Evolutionary conservation across 2,329 filamentous ascomycete genomes (phyloP).

Genomic region (Corniculantispora saksenae): DNA sequence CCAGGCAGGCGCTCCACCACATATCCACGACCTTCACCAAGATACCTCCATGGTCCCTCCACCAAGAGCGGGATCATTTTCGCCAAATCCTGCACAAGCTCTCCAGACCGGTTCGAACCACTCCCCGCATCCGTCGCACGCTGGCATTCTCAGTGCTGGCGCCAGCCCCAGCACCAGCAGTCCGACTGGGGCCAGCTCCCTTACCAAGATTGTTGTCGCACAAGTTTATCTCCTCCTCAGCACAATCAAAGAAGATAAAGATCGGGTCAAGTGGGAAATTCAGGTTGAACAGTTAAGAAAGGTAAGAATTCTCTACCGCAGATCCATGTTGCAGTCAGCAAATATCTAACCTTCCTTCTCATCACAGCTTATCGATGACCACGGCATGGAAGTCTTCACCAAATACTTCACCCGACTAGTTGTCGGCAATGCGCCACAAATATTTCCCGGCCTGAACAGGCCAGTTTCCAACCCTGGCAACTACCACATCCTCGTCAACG

Average conservation of each 20-base stretch:
- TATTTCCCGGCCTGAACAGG: slow-evolving; percentile 80
- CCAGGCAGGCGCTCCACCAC: slow-evolving; percentile 39
- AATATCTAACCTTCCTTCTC: not conserved
- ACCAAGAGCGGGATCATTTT: slow-evolving; percentile 65
- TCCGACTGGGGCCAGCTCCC: slow-evolving; percentile 63
- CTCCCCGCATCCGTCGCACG: slow-evolving; percentile 59
- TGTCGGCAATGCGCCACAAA: slow-evolving; percentile 84
- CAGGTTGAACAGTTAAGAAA: slow-evolving; percentile 91
- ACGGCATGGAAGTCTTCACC: slow-evolving; percentile 98
- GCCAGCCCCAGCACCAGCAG: slow-evolving; percentile 63
- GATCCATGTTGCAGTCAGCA: slow-evolving; percentile 20
- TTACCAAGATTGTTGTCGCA: slow-evolving; percentile 91
- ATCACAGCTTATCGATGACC: slow-evolving; percentile 84
- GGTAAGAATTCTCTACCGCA: slow-evolving; percentile 51
- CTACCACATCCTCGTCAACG: slow-evolving; percentile 77
- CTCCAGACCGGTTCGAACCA: slow-evolving; percentile 58
- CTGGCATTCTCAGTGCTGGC: slow-evolving; percentile 59
- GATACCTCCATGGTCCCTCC: slow-evolving; percentile 58
- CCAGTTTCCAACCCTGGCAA: slow-evolving; percentile 75
- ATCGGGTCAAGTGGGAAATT: slow-evolving; percentile 84
- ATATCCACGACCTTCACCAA: slow-evolving; percentile 34
- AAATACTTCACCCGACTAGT: slow-evolving; percentile 95
- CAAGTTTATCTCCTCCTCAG: slow-evolving; percentile 94
- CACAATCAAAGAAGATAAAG: slow-evolving; percentile 92
- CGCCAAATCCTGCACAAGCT: slow-evolving; percentile 60